Base-by-base conservation (phyloP, 345 rosid species). In the Salix arbutifolia region DNA sequence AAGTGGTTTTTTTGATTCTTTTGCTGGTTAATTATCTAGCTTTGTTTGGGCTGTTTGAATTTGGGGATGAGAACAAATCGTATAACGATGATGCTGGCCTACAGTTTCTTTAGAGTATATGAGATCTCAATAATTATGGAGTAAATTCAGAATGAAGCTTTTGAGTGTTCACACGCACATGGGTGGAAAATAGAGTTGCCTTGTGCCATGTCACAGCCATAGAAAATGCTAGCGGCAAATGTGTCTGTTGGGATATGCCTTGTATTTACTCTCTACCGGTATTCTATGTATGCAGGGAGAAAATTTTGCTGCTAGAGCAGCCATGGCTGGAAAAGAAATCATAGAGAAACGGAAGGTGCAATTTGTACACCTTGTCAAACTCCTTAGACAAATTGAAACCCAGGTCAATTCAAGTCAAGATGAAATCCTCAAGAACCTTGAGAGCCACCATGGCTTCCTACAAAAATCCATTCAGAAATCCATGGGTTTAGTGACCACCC, bases 331-430 rank as follows among this genome's bases (percentile, higher is more conserved):
- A 30, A 81, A 76, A 71, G 89, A 88, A 75, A 82, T 87, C 17
- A 67, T 75, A 58, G 81, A 86, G 75, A 88, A 83, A 74, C 88
- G 88, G 64, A 79, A 86, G 71, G 80, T 64, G 58, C 86, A 83
- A 77, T 35, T 88, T 21, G 60, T 83, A 66, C 87, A 88, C 50
- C 85, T 90, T 72, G 81, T 90, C 56, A 79, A 76, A 28, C 79
- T 88, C 77, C 94, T 87, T 69, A 82, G 67, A 77, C 83, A 85
- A 75, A 80, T 85, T 70, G 91, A 90, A 83, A 79, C 78, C 68
- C 85, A 76, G 44, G 88, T 87, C 35, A 88, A 87, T 76, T 79
- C 80, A 67, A 82, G 77, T 64, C 80, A 68, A n/a, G 82, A 84
- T 73, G 83, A 80, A 72, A 84, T 90, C 70, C 75, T 81, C 35